Percentiles rank a stretch among this genome's conserved stretches.
Conservation (phyloP, 306 rosid species). For the Trifolium fragiferum region DNA sequence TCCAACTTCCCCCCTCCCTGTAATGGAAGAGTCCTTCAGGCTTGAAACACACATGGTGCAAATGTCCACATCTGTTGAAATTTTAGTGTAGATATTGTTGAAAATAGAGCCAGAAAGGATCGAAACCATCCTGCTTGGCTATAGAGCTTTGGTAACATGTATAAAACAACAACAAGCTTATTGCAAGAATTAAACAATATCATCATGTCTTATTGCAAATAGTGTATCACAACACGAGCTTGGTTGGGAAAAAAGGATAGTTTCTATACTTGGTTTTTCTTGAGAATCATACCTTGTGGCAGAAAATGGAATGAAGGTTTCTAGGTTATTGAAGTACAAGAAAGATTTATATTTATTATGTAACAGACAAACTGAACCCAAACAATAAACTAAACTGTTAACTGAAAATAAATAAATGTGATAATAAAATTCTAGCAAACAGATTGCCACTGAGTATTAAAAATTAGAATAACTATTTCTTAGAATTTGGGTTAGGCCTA, state of each 20-base stretch:
- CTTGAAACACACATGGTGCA: conserved; percentile 22
- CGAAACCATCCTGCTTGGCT: not conserved
- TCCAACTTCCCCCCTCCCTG: not conserved
- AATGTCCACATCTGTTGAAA: not conserved
- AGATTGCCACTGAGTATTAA: conserved; percentile 13
- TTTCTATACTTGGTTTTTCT: not conserved
- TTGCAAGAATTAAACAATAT: not conserved
- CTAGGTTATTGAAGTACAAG: conserved; percentile 4
- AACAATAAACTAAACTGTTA: conserved; percentile 18
- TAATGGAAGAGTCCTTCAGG: conserved; percentile 10
- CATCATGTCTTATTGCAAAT: not conserved
- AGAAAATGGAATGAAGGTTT: conserved; percentile 13
- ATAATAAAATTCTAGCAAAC: not conserved
- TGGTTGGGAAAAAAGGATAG: not conserved
- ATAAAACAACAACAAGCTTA: not conserved
- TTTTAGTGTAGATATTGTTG: not conserved
- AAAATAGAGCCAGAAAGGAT: conserved; percentile 12
- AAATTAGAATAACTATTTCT: conserved; percentile 13
- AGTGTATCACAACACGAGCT: not conserved
- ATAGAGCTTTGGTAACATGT: conserved; percentile 32
- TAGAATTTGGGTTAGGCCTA: too few species aligned
- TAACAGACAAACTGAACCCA: conserved; percentile 21
- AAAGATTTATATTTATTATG: not conserved
- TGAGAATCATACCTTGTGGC: conserved; percentile 5
- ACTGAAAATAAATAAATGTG: not conserved